phyloP scores from a whole-genome alignment of 1,284 basidiomycete genomes.

The Ganoderma boninense region DNA sequence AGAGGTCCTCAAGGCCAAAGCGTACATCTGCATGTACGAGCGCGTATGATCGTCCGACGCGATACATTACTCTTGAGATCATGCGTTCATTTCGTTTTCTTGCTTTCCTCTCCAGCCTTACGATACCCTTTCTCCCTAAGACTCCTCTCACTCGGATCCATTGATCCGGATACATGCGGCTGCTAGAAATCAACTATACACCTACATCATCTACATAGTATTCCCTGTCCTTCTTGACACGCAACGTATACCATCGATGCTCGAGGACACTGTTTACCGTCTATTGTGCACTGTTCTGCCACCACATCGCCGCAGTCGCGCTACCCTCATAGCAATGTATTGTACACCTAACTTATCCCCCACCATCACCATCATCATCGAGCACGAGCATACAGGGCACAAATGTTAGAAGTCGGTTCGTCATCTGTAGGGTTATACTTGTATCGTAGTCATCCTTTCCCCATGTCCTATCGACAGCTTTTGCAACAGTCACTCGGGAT shows the following conservation, averaged over 20 bases:
- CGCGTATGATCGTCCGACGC: conserved; percentile 47
- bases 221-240: background rate
- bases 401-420: conserved; percentile 30
- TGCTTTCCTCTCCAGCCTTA: background rate
- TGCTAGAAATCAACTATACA: background rate
- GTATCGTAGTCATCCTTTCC: conserved; percentile 19
- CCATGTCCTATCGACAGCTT: conserved; percentile 3
- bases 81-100: background rate
- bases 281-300: background rate
- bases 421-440: conserved; percentile 31
- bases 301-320: conserved; percentile 9
- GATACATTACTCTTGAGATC: background rate
- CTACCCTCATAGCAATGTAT: conserved; percentile 33
- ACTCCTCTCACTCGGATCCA: conserved; percentile 3
- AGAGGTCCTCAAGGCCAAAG: conserved; percentile 90
- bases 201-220: background rate
- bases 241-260: conserved; percentile 5
- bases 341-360: conserved; percentile 36
- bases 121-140: background rate
- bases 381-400: conserved; percentile 4
- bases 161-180: background rate
- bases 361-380: conserved; percentile 8
- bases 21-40: conserved; percentile 93
- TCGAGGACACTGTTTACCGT: conserved; percentile 1
- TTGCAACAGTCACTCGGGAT: background rate